Evolutionary conservation across 1,139 yeast genomes (phyloP), one percentile per base, ranked within the genome.

Genomic region (Kodamaea arcana): DNA sequence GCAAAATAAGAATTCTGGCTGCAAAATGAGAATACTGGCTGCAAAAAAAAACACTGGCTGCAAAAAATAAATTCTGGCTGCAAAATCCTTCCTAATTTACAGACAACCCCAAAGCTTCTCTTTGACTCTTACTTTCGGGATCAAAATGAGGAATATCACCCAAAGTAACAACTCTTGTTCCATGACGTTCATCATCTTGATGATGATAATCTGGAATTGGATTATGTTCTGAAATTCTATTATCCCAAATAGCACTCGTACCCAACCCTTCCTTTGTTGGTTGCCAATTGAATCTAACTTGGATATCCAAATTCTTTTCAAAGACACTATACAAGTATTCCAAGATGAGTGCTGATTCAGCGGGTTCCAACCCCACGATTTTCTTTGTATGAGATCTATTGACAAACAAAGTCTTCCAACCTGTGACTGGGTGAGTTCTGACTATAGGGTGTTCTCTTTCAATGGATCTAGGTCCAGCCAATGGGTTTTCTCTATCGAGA

Each of bases 221-320:
- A 44, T 52, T 56, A 51, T 76, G 81, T 40, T 72, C 73, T 29
- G 74, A 59, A 36, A 71, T 50, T 54, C 80, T 58, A 60, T 76
- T 75, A 46, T 75, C 80, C 81, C 82, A 76, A 31, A 75, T 50
- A 27, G 79, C 80, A 39, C 77, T 69, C 22, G 77, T 68, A 18
- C 79, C 80, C 29, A 60, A 60, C 6, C 78, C 80, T 1, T 58
- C 54, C 46, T 64, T 58, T 20, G 74, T 57, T 25, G 69, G 62
- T 31, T 45, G 49, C 55, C 55, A 51, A 35, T 46, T 42, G 44
- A 48, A 51, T 32, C 38, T 35, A 20, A 46, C 50, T 31, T 46
- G 50, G 32, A 48, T 49, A 33, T 50, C 54, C 40, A 50, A 42
- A 42, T 51, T 48, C 41, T 48, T 49, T 41, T 51, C 56, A 30